These are phyloP conservation scores for Trifolium dubium DNA, from an alignment of 306 rosid genomes.

Conservation along the genomic window DNA sequence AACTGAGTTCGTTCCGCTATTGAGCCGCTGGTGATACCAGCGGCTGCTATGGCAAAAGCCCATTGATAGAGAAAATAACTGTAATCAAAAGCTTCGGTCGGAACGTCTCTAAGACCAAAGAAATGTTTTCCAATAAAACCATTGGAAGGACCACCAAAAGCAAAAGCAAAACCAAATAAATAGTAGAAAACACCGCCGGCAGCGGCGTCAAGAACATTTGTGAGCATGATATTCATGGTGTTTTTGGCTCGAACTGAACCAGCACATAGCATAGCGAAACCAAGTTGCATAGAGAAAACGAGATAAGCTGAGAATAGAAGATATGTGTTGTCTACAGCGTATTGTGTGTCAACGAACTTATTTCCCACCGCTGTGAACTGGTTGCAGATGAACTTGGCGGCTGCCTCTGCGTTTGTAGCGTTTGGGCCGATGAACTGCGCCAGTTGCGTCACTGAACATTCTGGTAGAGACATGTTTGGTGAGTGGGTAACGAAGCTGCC, in stretches of 20 bases:
- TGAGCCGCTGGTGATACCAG: conserved; percentile 89
- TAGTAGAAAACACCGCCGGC: conserved; percentile 87
- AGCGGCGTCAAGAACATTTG: conserved; percentile 94
- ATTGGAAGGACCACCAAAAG: conserved; percentile 76
- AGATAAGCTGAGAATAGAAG: conserved; percentile 93
- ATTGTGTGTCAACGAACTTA: conserved; percentile 54
- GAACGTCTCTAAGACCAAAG: conserved; percentile 70
- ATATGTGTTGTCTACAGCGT: conserved; percentile 73
- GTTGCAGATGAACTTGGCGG: conserved; percentile 66
- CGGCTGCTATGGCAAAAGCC: conserved; percentile 98
- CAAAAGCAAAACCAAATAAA: conserved; percentile 93
- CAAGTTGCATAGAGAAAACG: conserved; percentile 98
- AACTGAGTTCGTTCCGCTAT: conserved; percentile 92
- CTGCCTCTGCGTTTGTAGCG: conserved; percentile 58
- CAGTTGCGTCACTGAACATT: conserved; percentile 51
- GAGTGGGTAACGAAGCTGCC: neutral
- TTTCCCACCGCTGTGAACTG: conserved; percentile 44
- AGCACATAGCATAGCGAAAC: conserved; percentile 98
- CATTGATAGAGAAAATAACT: conserved; percentile 81
- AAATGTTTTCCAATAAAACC: conserved; percentile 85
- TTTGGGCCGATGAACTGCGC: conserved; percentile 63
- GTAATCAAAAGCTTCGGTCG: conserved; percentile 47
- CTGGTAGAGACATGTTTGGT: conserved; percentile 38
- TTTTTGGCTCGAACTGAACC: conserved; percentile 98
- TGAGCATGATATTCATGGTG: conserved; percentile 99